These are phyloP conservation scores for Rhodotorula sp. DNA, from an alignment of 1,284 basidiomycete species.

Conservation along the genomic window DNA sequence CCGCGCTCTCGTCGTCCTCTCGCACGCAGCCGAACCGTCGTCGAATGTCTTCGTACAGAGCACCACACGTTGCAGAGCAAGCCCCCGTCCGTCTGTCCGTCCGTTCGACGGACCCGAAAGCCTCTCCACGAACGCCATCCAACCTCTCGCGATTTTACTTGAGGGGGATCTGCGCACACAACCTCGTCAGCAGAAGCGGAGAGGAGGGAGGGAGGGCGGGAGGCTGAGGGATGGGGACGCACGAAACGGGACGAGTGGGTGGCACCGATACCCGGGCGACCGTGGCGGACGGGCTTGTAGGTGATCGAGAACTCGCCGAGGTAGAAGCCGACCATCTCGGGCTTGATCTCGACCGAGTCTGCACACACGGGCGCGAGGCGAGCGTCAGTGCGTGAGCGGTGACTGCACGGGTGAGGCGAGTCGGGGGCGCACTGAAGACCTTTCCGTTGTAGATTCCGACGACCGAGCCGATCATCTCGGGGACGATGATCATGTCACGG, in stretches of 20 bases:
- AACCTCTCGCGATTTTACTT: conserved; percentile 22
- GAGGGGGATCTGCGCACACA: conserved; percentile 32
- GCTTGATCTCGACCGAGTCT: conserved; percentile 85
- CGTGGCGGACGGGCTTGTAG: conserved; percentile 99
- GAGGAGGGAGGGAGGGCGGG: conserved; percentile 6
- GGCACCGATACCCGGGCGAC: conserved; percentile 97
- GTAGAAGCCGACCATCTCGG: conserved; percentile 99
- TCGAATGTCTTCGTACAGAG: no score
- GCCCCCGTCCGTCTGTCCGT: no score
- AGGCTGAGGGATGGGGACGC: conserved; percentile 53
- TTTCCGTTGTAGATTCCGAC: conserved; percentile 98
- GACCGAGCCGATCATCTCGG: conserved; percentile 98
- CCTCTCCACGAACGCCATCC: no score
- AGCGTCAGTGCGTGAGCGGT: not conserved
- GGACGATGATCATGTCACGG: conserved; percentile 99
- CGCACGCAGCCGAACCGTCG: no score
- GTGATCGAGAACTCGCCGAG: conserved; percentile 80
- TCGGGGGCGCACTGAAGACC: conserved; percentile 53
- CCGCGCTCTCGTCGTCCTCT: no score
- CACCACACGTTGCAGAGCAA: no score
- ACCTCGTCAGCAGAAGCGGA: no score
- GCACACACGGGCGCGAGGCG: not conserved
- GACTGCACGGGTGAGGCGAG: not conserved
- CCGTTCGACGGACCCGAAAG: no score
- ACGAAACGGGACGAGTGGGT: conserved; percentile 56